phyloP scores from a whole-genome alignment of 805 yeast species.

The Saccharomycopsis sp. region DNA sequence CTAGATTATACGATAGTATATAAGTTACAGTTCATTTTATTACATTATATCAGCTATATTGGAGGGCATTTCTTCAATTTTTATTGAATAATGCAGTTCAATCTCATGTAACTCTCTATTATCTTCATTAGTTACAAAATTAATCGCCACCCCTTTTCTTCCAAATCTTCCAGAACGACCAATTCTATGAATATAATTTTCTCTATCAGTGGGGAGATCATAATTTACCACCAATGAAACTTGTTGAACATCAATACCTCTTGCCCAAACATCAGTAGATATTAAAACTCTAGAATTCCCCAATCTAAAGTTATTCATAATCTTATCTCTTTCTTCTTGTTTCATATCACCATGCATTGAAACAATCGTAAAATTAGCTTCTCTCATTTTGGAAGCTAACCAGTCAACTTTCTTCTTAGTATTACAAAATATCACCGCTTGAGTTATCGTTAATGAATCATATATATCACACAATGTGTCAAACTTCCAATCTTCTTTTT shows the following conservation, averaged over 20 bases:
- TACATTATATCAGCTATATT: slow-evolving; percentile 27
- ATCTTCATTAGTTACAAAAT: slow-evolving; percentile 82
- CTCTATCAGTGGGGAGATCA: slow-evolving; percentile 88
- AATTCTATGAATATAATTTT: slow-evolving; percentile 94
- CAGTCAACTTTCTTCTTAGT: slow-evolving; percentile 93
- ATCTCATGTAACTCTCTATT: slow-evolving; percentile 64
- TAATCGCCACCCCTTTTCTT: slow-evolving; percentile 96
- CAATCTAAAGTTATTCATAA: slow-evolving; percentile 92
- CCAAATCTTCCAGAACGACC: slow-evolving; percentile 99
- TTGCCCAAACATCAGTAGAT: slow-evolving; percentile 95
- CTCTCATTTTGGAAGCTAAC: slow-evolving; percentile 72
- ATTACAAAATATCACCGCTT: slow-evolving; percentile 97
- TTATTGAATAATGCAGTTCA: slow-evolving; percentile 66
- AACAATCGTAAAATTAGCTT: slow-evolving; percentile 81
- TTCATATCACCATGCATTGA: slow-evolving; percentile 97
- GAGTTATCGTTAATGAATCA: slow-evolving; percentile 92
- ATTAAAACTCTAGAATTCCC: slow-evolving; percentile 92
- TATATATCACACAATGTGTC: slow-evolving; percentile 92
- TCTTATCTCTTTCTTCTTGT: slow-evolving; percentile 88
- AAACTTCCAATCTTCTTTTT: slow-evolving; percentile 88
- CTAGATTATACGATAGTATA: background rate
- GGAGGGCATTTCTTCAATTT: slow-evolving; percentile 73
- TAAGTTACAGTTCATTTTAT: background rate
- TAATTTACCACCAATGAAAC: slow-evolving; percentile 93
- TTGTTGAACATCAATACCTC: slow-evolving; percentile 98